Conservation (phyloP, 2,329 filamentous ascomycete genomes). For the Alternaria longipes region DNA sequence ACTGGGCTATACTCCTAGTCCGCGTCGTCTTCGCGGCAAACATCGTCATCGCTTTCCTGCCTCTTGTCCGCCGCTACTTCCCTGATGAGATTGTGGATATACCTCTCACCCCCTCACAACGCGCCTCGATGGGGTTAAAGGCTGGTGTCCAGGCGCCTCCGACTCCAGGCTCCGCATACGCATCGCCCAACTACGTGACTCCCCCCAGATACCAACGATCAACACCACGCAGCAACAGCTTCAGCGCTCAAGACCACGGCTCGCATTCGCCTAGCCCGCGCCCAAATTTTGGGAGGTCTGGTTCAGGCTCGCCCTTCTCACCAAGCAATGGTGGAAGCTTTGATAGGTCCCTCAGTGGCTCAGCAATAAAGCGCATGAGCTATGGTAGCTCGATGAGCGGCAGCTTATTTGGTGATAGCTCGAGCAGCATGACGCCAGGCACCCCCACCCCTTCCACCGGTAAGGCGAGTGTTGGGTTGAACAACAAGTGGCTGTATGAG, state of each 20-base stretch:
- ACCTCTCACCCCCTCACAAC: slow-evolving; percentile 87
- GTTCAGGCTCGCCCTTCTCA: slow-evolving; percentile 59
- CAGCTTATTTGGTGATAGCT: slow-evolving; percentile 44
- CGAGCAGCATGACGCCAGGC: slow-evolving; percentile 60
- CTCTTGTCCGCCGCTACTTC: slow-evolving; percentile 69
- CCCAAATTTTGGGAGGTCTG: slow-evolving; percentile 35
- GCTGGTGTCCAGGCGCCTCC: slow-evolving; percentile 66
- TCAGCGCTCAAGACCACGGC: slow-evolving; percentile 57
- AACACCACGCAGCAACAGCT: slow-evolving; percentile 69
- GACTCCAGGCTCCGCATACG: slow-evolving; percentile 67
- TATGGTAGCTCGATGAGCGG: slow-evolving; percentile 62
- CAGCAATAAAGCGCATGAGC: slow-evolving; percentile 67
- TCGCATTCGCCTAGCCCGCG: slow-evolving; percentile 66
- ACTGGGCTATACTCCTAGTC: slow-evolving; percentile 55
- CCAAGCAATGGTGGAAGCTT: slow-evolving; percentile 63
- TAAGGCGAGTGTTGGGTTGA: slow-evolving; percentile 78
- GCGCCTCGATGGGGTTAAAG: slow-evolving; percentile 81
- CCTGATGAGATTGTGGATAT: slow-evolving; percentile 86
- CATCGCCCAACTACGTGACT: slow-evolving; percentile 72
- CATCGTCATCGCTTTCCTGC: slow-evolving; percentile 74
- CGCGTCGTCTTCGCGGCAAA: slow-evolving; percentile 69
- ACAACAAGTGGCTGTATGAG: slow-evolving; percentile 96
- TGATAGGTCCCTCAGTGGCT: slow-evolving; percentile 70
- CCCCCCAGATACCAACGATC: slow-evolving; percentile 87
- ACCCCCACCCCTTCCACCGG: slow-evolving; percentile 70